phyloP scores from a whole-genome alignment of 2,329 filamentous ascomycete genomes.

The Xylaria sp. region DNA sequence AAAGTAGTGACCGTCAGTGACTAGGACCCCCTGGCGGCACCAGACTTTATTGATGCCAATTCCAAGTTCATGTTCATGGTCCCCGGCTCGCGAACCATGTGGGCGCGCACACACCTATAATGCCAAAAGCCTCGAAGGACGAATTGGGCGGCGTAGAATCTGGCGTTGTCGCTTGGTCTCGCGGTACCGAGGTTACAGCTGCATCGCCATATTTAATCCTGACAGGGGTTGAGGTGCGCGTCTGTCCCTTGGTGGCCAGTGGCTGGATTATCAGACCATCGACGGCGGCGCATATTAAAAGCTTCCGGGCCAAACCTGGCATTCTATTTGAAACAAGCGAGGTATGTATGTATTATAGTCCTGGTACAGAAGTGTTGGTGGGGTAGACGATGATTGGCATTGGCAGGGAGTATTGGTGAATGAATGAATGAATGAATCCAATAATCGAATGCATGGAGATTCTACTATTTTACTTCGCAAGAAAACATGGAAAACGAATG shows the following conservation, averaged over 20 bases:
- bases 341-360: constrained; percentile 27
- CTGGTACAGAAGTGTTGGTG: constrained; percentile 16
- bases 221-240: constrained; percentile 61
- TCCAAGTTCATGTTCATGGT: background rate
- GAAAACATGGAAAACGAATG: background rate
- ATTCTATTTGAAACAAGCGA: constrained; percentile 50
- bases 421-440: too few species aligned
- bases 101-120: constrained; percentile 59
- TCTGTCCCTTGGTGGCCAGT: constrained; percentile 66
- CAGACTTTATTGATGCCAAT: background rate
- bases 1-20: constrained; percentile 22
- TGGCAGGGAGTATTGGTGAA: background rate
- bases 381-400: constrained; percentile 25
- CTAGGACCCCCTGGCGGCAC: constrained; percentile 7
- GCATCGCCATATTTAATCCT: constrained; percentile 75
- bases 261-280: constrained; percentile 87
- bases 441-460: background rate
- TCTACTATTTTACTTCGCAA: constrained; percentile 1
- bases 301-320: constrained; percentile 81
- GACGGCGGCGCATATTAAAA: constrained; percentile 80
- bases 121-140: constrained; percentile 68
- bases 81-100: background rate
- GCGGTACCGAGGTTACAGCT: constrained; percentile 55
- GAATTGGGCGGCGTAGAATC: constrained; percentile 57
- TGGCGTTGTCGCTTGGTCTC: constrained; percentile 54